Evolutionary conservation across 352 stramenopile species (phyloP).

Genomic region (Saprolegnia parasitica): DNA sequence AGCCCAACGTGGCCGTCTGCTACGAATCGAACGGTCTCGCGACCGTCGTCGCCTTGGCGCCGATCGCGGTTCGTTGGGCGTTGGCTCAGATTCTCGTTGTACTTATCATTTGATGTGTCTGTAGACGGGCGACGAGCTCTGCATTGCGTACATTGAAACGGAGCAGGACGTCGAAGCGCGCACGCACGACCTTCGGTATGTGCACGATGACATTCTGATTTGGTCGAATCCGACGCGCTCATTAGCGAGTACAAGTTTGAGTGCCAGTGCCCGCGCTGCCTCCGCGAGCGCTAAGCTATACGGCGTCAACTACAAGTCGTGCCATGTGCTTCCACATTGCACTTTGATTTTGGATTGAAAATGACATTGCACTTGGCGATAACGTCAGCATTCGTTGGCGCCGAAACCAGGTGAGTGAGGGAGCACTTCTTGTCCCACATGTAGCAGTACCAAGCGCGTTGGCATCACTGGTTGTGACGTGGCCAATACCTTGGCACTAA

Average conservation of each 20-base stretch:
- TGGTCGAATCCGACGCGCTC: slow-evolving; percentile 18
- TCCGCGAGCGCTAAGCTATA: slow-evolving; percentile 44
- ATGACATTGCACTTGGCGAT: too few species aligned
- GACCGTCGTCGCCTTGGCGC: slow-evolving; percentile 66
- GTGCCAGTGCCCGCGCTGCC: slow-evolving; percentile 59
- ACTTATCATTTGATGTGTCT: slow-evolving; percentile 33
- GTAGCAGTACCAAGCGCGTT: too few species aligned
- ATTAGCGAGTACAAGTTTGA: slow-evolving; percentile 75
- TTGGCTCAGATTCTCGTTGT: slow-evolving; percentile 11
- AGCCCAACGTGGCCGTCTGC: slow-evolving; percentile 87
- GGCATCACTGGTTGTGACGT: too few species aligned
- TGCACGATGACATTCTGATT: slow-evolving; percentile 27
- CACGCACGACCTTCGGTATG: slow-evolving; percentile 59
- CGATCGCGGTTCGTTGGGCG: slow-evolving; percentile 48
- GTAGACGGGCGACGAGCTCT: slow-evolving; percentile 89
- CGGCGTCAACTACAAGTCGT: too few species aligned
- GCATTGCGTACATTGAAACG: slow-evolving; percentile 94
- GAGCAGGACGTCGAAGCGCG: slow-evolving; percentile 73
- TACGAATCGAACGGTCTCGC: slow-evolving; percentile 78
- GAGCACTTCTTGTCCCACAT: too few species aligned
- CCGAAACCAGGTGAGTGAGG: too few species aligned
- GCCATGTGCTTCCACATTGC: too few species aligned
- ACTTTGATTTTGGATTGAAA: too few species aligned
- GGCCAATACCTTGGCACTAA: too few species aligned
- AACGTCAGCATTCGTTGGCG: too few species aligned